Evolutionary conservation across 805 yeast species (phyloP).

Genomic region (Nakazawaea wyomingensis): DNA sequence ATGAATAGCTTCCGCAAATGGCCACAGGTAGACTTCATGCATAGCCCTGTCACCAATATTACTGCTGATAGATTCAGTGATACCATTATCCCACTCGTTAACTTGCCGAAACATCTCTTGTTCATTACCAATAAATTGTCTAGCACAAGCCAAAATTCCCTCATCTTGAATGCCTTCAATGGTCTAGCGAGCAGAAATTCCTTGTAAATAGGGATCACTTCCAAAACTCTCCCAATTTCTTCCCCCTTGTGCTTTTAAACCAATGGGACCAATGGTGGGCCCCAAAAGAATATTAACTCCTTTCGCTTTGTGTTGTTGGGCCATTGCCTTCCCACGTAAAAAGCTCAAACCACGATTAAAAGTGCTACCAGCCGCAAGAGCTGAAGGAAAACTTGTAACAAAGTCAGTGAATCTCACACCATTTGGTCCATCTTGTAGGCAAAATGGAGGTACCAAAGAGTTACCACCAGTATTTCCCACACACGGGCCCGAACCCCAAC

Average conservation of each 20-base stretch:
- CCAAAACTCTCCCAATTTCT: conserved; percentile 62
- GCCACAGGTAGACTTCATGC: conserved; percentile 59
- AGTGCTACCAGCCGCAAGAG: conserved; percentile 51
- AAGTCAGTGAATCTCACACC: conserved; percentile 54
- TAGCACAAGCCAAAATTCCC: conserved; percentile 49
- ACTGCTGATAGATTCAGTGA: conserved; percentile 40
- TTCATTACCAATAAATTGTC: conserved; percentile 54
- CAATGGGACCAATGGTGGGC: conserved; percentile 55
- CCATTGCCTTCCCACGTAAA: conserved; percentile 51
- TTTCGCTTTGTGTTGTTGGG: conserved; percentile 45
- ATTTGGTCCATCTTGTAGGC: conserved; percentile 58
- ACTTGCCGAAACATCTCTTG: conserved; percentile 56
- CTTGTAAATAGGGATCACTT: conserved; percentile 55
- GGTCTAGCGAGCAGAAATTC: conserved; percentile 45
- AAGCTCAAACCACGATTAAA: conserved; percentile 47
- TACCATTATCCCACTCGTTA: conserved; percentile 49
- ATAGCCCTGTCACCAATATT: conserved; percentile 55
- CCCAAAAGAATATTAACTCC: conserved; percentile 53
- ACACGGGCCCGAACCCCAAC: conserved; percentile 63
- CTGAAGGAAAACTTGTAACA: conserved; percentile 52
- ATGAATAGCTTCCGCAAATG: conserved; percentile 54
- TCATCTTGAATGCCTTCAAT: conserved; percentile 52
- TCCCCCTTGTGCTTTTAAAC: conserved; percentile 57
- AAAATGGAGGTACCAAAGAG: conserved; percentile 33
- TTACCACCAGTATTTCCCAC: conserved; percentile 54